These are phyloP conservation scores for Thalia dealbata DNA, from an alignment of 176 grass and related monocot genomes.

Conservation along the genomic window DNA sequence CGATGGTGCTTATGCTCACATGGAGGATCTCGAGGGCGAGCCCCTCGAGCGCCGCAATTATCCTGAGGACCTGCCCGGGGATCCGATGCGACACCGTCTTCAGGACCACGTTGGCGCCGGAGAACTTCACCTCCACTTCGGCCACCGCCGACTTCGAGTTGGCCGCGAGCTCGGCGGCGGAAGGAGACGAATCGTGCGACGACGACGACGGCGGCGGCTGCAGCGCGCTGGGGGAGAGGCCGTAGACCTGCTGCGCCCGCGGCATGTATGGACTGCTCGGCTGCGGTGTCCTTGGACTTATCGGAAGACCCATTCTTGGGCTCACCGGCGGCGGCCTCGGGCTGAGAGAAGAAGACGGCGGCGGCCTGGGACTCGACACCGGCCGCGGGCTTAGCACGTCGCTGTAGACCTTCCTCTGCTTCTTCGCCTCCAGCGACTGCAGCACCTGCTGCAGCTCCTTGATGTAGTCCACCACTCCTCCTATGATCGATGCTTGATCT, in stretches of 20 bases:
- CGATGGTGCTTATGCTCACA: slow-evolving; percentile 51
- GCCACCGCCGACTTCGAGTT: slow-evolving; percentile 18
- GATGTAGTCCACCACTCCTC: slow-evolving; percentile 81
- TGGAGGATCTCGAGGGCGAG: slow-evolving; percentile 73
- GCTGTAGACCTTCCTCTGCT: slow-evolving; percentile 50
- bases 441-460: slow-evolving; percentile 70
- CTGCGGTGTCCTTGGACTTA: slow-evolving; percentile 62
- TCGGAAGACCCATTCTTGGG: slow-evolving; percentile 22
- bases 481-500: slow-evolving; percentile 80
- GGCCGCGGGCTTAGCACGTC: slow-evolving; percentile 53
- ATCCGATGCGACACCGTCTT: slow-evolving; percentile 49
- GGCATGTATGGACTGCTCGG: slow-evolving; percentile 55
- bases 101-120: slow-evolving; percentile 54
- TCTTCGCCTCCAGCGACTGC: slow-evolving; percentile 67
- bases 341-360: slow-evolving; percentile 6
- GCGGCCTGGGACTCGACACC: slow-evolving; percentile 12
- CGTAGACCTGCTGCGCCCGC: background rate
- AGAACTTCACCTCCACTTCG: slow-evolving; percentile 71
- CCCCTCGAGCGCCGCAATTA: slow-evolving; percentile 52
- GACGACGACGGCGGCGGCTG: background rate
- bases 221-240: background rate
- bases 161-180: slow-evolving; percentile 31
- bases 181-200: slow-evolving; percentile 22
- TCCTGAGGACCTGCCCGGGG: slow-evolving; percentile 55
- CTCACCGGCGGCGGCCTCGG: slow-evolving; percentile 24